A percentile compares a stretch with the other conserved stretches of the same genome.
phyloP scores from a whole-genome alignment of 495 filamentous ascomycete species.

The Xylaria castorea region DNA sequence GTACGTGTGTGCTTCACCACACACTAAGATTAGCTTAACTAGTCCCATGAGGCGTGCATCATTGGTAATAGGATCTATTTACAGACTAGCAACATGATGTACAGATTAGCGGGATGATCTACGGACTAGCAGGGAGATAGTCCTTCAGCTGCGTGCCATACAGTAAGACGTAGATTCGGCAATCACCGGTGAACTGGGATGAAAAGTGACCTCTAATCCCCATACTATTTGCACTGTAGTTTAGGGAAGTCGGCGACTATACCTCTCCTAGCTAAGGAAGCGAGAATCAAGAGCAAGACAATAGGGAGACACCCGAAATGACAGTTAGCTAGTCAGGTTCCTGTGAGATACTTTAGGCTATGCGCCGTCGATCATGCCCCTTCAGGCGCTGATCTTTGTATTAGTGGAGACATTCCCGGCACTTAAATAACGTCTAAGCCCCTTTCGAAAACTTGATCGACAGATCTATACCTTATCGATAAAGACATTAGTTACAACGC shows the following conservation, averaged over 20 bases:
- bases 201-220: not conserved
- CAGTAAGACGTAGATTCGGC: not conserved
- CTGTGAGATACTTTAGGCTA: too few relatives aligned
- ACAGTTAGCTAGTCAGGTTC: not conserved
- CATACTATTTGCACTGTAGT: not conserved
- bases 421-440: not conserved
- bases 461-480: not conserved
- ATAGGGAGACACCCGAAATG: not conserved
- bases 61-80: slow-evolving; percentile 11
- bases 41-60: not conserved
- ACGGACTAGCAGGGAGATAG: not conserved
- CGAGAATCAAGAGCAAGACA: not conserved
- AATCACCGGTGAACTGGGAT: not conserved
- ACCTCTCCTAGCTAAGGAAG: not conserved
- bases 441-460: not conserved
- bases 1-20: not conserved
- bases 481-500: not conserved
- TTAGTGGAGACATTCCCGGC: not conserved
- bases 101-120: too few relatives aligned
- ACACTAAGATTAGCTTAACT: not conserved
- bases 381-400: not conserved
- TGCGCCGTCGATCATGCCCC: not conserved
- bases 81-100: too few relatives aligned
- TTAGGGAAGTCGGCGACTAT: not conserved
- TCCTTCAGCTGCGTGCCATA: not conserved